A percentile compares a stretch with the other conserved stretches of the same genome.
phyloP scores from a whole-genome alignment of 257 asterid species.

The Cinchona pubescens region DNA sequence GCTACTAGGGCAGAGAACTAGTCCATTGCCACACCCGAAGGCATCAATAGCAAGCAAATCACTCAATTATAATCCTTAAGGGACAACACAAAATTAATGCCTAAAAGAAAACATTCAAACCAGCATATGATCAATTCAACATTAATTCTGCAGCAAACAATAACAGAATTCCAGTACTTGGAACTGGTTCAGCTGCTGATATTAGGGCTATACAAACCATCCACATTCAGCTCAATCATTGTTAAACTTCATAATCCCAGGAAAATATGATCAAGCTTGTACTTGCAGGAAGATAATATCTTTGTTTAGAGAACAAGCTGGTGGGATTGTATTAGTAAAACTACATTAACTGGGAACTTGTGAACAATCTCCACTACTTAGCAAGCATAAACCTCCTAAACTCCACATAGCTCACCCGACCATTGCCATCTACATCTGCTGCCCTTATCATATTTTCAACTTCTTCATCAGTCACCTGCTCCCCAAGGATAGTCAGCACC shows the following conservation, averaged over 20 bases:
- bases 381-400: conserved; percentile 58
- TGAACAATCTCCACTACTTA: conserved; percentile 22
- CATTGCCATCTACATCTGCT: conserved; percentile 59
- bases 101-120: no score
- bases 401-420: conserved; percentile 53
- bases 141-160: not conserved
- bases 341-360: conserved; percentile 13
- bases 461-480: conserved; percentile 58
- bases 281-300: not conserved
- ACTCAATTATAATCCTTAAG: not conserved
- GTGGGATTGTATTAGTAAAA: conserved; percentile 12
- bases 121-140: not conserved
- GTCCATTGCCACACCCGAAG: no score
- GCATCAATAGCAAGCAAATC: not conserved
- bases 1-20: no score
- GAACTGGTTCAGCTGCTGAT: not conserved
- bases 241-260: not conserved
- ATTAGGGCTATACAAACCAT: not conserved
- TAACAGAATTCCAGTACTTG: not conserved
- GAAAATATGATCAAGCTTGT: not conserved
- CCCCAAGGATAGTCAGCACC: conserved; percentile 57
- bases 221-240: not conserved
- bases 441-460: conserved; percentile 56
- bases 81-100: not conserved
- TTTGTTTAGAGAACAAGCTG: not conserved